Base-by-base conservation (phyloP, 805 yeast species). In the Saturnispora quitensis region DNA sequence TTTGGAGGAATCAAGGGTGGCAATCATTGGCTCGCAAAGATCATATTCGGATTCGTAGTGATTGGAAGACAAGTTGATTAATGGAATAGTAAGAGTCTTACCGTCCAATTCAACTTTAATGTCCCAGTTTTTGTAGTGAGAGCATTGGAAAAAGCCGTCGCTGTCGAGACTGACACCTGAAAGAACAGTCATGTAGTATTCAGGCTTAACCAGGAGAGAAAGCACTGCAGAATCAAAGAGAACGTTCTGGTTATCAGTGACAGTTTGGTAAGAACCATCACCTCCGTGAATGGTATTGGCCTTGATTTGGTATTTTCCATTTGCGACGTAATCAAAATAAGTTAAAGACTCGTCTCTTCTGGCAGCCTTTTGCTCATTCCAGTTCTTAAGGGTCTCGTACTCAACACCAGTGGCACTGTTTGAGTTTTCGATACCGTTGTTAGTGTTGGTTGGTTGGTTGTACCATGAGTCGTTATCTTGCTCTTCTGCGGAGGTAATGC, bases 21-120 rank as follows among this genome's bases (percentile, higher is more conserved):
- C 44, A 20, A 59, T 42, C 59, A 60, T 58, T 43, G 56, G 46
- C 43, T 60, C 62, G 43, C 63, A 60, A 20, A 60, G 43, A 45
- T 59, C 61, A 15, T 51, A 33, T 1, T 35, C 40, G 0, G 48
- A 52, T 50, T 53, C 31, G 43, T 60, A 57, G 43, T 54, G 50
- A 22, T 50, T 58, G 60, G 61, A 60, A 6, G 62, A 52, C 2
- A 60, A 9, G 36, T 53, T 50, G 13, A 49, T 25, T 12, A 60
- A 27, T 44, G 62, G 61, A 18, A 60, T 45, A 1, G 36, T 33
- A 6, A 60, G 25, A 15, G 48, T 35, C 33, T 34, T 46, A 18
- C 35, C 51, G 43, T 52, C 58, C 17, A 59, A 27, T 17, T 42
- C 9, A 28, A 60, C 27, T 5, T 40, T 42, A 10, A 60, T 9